Conservation (phyloP, 768 basidiomycete genomes). For the Mycena albidolilacea region DNA sequence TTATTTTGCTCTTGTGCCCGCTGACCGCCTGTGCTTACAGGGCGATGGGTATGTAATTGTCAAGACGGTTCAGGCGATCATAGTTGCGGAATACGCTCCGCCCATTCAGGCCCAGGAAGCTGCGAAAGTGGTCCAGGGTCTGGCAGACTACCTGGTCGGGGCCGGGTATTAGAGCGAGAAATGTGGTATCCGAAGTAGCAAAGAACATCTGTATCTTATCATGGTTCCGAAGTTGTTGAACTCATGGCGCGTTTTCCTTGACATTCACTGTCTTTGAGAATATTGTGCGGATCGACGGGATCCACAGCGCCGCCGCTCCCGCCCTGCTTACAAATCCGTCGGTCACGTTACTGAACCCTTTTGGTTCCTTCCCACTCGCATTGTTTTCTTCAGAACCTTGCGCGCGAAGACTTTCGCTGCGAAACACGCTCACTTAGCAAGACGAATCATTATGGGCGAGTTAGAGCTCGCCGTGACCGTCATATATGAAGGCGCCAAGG, state of each 20-base stretch:
- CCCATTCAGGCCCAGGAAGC: constrained; percentile 79
- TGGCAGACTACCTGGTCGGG: constrained; percentile 88
- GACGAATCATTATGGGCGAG: constrained; percentile 24
- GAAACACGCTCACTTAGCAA: not conserved
- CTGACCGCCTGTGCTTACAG: constrained; percentile 54
- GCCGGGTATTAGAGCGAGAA: constrained; percentile 66
- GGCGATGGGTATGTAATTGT: constrained; percentile 81
- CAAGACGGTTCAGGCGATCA: constrained; percentile 88
- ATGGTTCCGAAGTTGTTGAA: constrained; percentile 17
- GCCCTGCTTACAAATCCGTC: not conserved
- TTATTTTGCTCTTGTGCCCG: constrained; percentile 9
- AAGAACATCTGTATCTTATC: constrained; percentile 38
- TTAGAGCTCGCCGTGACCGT: constrained; percentile 46
- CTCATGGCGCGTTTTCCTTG: not conserved
- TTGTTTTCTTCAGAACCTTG: too few relatives aligned
- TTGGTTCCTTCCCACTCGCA: not conserved
- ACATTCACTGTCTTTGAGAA: not conserved
- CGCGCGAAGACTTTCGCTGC: too few relatives aligned
- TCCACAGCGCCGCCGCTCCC: too few relatives aligned
- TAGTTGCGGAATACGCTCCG: constrained; percentile 81
- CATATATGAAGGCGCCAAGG: constrained; percentile 37
- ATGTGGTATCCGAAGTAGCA: constrained; percentile 24
- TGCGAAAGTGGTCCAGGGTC: constrained; percentile 72
- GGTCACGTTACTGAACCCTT: not conserved
- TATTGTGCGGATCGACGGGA: too few relatives aligned